Conservation (phyloP, 2,329 filamentous ascomycete genomes). For the Aspergillus uvarum region DNA sequence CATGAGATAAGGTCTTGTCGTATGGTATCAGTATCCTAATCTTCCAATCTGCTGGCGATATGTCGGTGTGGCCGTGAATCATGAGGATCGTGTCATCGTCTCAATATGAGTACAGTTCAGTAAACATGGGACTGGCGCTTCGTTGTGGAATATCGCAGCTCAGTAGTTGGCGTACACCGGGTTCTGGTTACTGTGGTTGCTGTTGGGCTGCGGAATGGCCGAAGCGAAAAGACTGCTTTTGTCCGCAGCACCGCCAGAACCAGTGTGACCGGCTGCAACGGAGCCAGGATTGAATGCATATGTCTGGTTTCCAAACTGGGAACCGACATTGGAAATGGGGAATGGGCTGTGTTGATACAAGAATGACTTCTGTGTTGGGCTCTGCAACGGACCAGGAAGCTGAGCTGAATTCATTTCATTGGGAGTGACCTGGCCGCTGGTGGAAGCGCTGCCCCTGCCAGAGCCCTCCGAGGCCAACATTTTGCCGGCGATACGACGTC, state of each 20-base stretch:
- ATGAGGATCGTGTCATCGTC: slow-evolving; percentile 40
- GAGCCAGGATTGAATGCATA: slow-evolving; percentile 24
- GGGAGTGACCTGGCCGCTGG: slow-evolving; percentile 40
- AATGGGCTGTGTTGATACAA: slow-evolving; percentile 32
- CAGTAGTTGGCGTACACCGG: slow-evolving; percentile 38
- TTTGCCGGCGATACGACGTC: slow-evolving; percentile 89
- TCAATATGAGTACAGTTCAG: slow-evolving; percentile 41
- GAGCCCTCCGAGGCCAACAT: slow-evolving; percentile 60
- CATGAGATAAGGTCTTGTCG: slow-evolving; percentile 24
- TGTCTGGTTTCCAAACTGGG: slow-evolving; percentile 29
- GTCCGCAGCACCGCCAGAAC: slow-evolving; percentile 30
- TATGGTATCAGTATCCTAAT: slow-evolving; percentile 23
- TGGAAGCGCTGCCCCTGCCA: slow-evolving; percentile 39
- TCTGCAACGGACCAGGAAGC: slow-evolving; percentile 33
- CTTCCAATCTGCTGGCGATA: slow-evolving; percentile 27
- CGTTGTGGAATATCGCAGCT: slow-evolving; percentile 19
- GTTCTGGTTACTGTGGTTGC: slow-evolving; percentile 27
- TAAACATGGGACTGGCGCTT: slow-evolving; percentile 22
- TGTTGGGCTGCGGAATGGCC: slow-evolving; percentile 30
- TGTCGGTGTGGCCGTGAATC: slow-evolving; percentile 29
- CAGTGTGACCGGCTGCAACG: slow-evolving; percentile 25
- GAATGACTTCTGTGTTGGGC: slow-evolving; percentile 28
- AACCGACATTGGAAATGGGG: slow-evolving; percentile 20
- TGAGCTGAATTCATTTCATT: slow-evolving; percentile 41
- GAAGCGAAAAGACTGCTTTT: slow-evolving; percentile 31